These are phyloP conservation scores for Martensiomyces pterosporus DNA, from an alignment of 192 early-diverging fungal genomes.

Conservation along the genomic window DNA sequence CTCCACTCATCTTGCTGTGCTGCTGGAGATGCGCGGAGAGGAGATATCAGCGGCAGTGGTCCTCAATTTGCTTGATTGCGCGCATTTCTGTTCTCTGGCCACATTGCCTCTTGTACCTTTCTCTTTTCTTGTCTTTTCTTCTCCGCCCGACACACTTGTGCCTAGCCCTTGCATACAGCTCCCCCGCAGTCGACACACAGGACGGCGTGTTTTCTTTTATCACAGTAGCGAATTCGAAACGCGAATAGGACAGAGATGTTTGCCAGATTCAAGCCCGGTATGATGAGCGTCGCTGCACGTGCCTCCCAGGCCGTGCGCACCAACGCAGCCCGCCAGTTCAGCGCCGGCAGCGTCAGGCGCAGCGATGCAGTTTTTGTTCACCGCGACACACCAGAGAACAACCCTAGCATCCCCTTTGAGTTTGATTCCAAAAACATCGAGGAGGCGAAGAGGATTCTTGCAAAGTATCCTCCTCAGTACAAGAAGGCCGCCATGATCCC, in stretches of 20 bases:
- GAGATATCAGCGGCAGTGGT: too few species aligned
- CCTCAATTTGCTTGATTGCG: background rate
- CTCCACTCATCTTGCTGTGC: too few species aligned
- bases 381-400: conserved; percentile 78
- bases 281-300: conserved; percentile 1
- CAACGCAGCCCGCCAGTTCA: conserved; percentile 16
- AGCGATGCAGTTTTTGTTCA: conserved; percentile 55
- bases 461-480: conserved; percentile 96
- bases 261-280: conserved; percentile 26
- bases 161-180: too few species aligned
- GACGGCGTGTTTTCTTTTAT: background rate
- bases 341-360: conserved; percentile 13
- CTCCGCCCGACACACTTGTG: background rate
- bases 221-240: too few species aligned
- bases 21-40: too few species aligned
- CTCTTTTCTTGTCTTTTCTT: conserved; percentile 4
- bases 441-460: conserved; percentile 80
- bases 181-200: background rate
- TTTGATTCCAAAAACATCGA: conserved; percentile 76
- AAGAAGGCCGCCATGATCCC: conserved; percentile 97
- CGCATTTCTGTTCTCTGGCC: background rate
- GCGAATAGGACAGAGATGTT: conserved; percentile 20
- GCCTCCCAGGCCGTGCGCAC: conserved; percentile 1
- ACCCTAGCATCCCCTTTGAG: conserved; percentile 79
- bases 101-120: too few species aligned